Evolutionary conservation across 1,284 basidiomycete genomes (phyloP).

Genomic region (Heterobasidion parviporum): DNA sequence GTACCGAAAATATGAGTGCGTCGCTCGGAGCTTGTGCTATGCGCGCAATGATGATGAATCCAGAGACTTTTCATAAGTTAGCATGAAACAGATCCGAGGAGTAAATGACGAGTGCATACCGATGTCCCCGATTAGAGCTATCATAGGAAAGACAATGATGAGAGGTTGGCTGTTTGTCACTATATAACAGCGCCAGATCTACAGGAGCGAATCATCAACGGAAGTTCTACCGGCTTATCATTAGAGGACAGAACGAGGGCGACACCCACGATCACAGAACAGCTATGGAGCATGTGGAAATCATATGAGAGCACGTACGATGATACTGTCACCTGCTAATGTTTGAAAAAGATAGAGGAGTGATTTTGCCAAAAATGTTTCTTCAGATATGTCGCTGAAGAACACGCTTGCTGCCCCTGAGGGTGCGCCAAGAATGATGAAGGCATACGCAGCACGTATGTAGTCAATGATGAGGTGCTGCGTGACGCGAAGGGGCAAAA

Average conservation of each 20-base stretch:
- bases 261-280: no score
- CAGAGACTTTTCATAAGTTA: not conserved
- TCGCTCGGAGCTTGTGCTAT: not conserved
- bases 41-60: not conserved
- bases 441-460: not conserved
- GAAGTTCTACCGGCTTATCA: not conserved
- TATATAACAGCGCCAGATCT: slow-evolving; percentile 1
- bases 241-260: no score
- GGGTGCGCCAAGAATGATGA: not conserved
- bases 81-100: not conserved
- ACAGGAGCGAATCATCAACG: not conserved
- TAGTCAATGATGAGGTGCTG: not conserved
- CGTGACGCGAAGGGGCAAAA: not conserved
- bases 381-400: not conserved
- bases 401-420: not conserved
- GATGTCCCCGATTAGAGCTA: not conserved
- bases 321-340: not conserved
- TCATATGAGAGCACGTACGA: not conserved
- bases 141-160: not conserved
- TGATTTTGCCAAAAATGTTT: not conserved
- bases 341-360: not conserved
- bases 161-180: not conserved
- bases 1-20: not conserved
- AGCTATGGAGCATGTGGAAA: no score
- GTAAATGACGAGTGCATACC: not conserved